These are phyloP conservation scores for Populus ilicifolia DNA, from an alignment of 345 rosid species.

Conservation along the genomic window DNA sequence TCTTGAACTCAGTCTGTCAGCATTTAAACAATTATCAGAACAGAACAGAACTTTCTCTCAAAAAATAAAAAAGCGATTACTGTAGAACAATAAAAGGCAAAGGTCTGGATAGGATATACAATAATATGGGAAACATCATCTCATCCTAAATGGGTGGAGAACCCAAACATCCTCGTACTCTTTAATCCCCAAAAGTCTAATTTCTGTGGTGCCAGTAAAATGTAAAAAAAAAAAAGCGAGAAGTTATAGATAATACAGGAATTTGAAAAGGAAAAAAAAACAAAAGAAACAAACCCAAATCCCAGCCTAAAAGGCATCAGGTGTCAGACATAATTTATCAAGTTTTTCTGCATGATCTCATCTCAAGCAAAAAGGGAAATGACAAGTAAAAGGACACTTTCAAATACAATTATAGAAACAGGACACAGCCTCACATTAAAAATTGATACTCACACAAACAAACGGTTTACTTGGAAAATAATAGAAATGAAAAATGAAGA, in stretches of 20 bases:
- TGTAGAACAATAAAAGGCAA: neutral
- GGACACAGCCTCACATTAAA: neutral
- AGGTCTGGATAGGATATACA: neutral
- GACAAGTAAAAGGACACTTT: neutral
- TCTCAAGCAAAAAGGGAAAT: neutral
- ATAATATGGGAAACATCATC: neutral
- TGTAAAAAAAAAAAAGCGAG: too few species aligned
- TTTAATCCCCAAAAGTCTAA: neutral
- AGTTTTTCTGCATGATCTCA: neutral
- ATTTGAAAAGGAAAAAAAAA: neutral
- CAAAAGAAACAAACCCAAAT: neutral
- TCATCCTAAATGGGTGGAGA: neutral
- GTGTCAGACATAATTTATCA: neutral
- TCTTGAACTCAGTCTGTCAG: constrained; percentile 77
- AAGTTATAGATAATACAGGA: neutral
- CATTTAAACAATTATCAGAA: constrained; percentile 13
- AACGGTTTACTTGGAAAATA: neutral
- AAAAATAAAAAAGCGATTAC: neutral
- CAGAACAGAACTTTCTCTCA: neutral
- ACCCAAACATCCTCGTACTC: neutral
- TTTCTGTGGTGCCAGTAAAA: neutral
- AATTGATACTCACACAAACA: neutral
- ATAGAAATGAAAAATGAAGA: neutral
- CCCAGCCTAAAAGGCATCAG: neutral
- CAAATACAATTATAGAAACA: neutral